phyloP scores from a whole-genome alignment of 1,284 basidiomycete species.

The Tetrapyrgos nigripes region DNA sequence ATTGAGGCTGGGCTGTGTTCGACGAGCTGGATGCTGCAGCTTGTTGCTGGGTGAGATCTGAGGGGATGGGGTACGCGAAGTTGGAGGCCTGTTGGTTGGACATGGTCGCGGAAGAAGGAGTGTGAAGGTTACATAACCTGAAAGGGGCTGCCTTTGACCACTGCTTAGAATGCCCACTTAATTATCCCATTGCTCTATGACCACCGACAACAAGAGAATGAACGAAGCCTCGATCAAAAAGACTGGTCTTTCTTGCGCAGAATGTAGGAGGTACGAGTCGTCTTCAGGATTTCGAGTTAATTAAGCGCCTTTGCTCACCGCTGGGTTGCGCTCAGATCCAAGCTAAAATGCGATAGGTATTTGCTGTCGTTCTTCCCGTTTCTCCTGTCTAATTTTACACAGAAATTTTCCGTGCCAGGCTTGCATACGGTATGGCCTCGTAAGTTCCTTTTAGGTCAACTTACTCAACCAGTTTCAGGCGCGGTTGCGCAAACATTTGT shows the following conservation, averaged over 20 bases:
- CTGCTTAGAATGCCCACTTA: background rate
- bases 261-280: slow-evolving; percentile 51
- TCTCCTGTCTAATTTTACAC: slow-evolving; percentile 6
- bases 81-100: background rate
- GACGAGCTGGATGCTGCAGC: slow-evolving; percentile 6
- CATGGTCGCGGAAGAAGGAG: background rate
- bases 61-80: slow-evolving; percentile 36
- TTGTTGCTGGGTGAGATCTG: slow-evolving; percentile 7
- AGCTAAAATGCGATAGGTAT: slow-evolving; percentile 60
- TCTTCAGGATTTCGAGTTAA: background rate
- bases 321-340: slow-evolving; percentile 52
- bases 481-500: slow-evolving; percentile 59
- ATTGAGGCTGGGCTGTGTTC: slow-evolving; percentile 36
- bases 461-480: slow-evolving; percentile 29
- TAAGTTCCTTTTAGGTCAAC: background rate
- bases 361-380: slow-evolving; percentile 2
- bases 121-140: background rate
- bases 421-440: slow-evolving; percentile 45
- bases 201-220: background rate
- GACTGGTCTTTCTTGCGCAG: slow-evolving; percentile 52
- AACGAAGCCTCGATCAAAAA: slow-evolving; percentile 20
- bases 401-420: slow-evolving; percentile 60
- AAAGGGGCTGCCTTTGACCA: no score
- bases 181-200: background rate
- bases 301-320: background rate